phyloP scores from a whole-genome alignment of 139 green algal genomes.

The Eudorina sp. region DNA sequence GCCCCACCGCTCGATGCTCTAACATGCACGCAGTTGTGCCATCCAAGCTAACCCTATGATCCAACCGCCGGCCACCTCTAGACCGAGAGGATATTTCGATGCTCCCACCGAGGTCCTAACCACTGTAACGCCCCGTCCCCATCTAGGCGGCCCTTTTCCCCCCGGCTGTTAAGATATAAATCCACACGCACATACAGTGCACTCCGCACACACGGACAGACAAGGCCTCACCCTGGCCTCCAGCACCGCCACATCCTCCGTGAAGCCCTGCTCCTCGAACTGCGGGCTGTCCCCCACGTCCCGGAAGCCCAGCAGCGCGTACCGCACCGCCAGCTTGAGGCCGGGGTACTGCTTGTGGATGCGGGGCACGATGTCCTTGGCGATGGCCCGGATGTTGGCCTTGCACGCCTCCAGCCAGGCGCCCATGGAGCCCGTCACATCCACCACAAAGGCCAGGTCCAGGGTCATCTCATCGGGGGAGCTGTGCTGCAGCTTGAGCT shows the following conservation, averaged over 20 bases:
- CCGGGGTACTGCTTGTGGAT: constrained; percentile 56
- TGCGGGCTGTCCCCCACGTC: constrained; percentile 56
- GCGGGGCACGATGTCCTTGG: constrained; percentile 45
- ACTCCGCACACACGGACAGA: neutral
- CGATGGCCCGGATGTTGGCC: constrained; percentile 56
- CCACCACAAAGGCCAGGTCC: constrained; percentile 60
- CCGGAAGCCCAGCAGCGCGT: constrained; percentile 59
- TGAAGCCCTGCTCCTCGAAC: constrained; percentile 53
- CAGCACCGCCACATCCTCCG: constrained; percentile 39
- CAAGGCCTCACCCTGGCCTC: constrained; percentile 30
- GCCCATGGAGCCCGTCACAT: constrained; percentile 59
- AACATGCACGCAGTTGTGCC: no score
- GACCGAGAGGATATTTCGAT: no score
- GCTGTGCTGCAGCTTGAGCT: constrained; percentile 49
- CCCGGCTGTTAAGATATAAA: no score
- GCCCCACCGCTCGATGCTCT: neutral
- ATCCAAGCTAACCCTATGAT: no score
- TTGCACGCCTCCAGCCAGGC: constrained; percentile 61
- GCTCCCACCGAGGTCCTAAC: no score
- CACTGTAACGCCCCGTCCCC: no score
- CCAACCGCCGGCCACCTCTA: no score
- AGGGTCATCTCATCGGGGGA: constrained; percentile 53
- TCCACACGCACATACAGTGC: no score
- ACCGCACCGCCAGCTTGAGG: constrained; percentile 50
- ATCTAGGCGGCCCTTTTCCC: no score